Conservation (phyloP, 257 asterid genomes). For the Fraxinus cuspidata region DNA sequence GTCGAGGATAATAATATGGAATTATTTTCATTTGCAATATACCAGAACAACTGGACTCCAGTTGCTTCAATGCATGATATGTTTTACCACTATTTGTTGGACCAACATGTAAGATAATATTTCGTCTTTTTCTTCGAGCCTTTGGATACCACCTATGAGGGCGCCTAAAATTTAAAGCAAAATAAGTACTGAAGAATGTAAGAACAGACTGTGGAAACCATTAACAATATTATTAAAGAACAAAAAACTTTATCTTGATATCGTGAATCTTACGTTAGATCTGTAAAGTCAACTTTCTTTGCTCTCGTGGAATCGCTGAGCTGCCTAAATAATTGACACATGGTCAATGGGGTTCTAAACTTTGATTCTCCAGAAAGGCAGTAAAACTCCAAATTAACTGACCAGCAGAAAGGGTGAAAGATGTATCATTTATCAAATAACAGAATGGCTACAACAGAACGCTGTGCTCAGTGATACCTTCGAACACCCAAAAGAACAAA, state of each 20-base stretch:
- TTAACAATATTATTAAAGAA: slow-evolving; percentile 16
- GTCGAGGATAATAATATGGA: neutral
- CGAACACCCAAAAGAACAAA: neutral
- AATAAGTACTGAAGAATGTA: neutral
- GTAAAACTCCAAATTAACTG: slow-evolving; percentile 48
- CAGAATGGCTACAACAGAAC: slow-evolving; percentile 12
- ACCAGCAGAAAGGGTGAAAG: slow-evolving; percentile 23
- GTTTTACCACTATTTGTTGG: slow-evolving; percentile 99
- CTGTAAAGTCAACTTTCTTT: slow-evolving; percentile 68
- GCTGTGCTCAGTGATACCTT: neutral
- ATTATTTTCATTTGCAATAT: neutral
- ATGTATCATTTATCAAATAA: slow-evolving; percentile 20
- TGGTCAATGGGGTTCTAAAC: slow-evolving; percentile 34
- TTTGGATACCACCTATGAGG: slow-evolving; percentile 94
- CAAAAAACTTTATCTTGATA: slow-evolving; percentile 17
- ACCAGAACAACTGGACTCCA: slow-evolving; percentile 86
- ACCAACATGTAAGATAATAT: slow-evolving; percentile 82
- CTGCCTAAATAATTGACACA: slow-evolving; percentile 40
- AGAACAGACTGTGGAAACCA: neutral
- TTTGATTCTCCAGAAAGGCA: slow-evolving; percentile 36
- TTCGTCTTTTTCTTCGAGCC: slow-evolving; percentile 76
- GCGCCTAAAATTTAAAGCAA: slow-evolving; percentile 43
- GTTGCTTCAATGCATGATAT: slow-evolving; percentile 71
- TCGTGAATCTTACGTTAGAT: slow-evolving; percentile 73
- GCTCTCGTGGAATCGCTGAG: slow-evolving; percentile 46